phyloP scores from a whole-genome alignment of 257 asterid genomes.

The Nyctanthes arbortristis region DNA sequence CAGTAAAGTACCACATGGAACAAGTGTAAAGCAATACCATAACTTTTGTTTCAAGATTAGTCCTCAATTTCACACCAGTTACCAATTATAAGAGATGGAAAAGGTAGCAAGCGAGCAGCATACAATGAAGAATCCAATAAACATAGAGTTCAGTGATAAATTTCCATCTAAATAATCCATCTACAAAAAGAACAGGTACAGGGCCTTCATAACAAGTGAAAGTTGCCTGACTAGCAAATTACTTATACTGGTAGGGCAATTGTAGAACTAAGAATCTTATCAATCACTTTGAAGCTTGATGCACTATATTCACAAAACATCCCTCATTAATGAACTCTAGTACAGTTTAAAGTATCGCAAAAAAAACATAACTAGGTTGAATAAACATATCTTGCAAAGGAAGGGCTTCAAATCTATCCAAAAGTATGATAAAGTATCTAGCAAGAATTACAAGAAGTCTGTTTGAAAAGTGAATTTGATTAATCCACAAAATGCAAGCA shows the following conservation, averaged over 20 bases:
- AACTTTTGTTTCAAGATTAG: conserved; percentile 28
- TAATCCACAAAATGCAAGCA: background rate
- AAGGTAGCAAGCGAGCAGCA: conserved; percentile 15
- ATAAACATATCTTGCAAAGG: background rate
- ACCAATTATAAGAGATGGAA: conserved; percentile 32
- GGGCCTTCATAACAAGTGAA: conserved; percentile 8
- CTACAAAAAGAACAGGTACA: background rate
- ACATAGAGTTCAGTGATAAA: no score
- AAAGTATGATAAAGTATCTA: background rate
- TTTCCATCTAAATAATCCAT: conserved; percentile 22
- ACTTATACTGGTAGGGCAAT: background rate
- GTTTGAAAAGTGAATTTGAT: no score
- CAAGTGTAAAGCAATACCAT: conserved; percentile 29
- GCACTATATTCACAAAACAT: conserved; percentile 14
- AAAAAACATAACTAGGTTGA: background rate
- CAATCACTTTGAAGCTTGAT: conserved; percentile 8
- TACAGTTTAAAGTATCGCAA: conserved; percentile 9
- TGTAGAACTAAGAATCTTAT: conserved; percentile 7
- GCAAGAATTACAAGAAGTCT: background rate
- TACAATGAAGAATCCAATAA: conserved; percentile 19
- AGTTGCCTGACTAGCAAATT: background rate
- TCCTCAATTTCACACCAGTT: conserved; percentile 19
- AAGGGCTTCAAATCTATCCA: background rate
- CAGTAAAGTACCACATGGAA: conserved; percentile 28
- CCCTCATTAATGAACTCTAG: background rate